phyloP scores from a whole-genome alignment of 257 asterid species.

The Nicotiana attenuata region DNA sequence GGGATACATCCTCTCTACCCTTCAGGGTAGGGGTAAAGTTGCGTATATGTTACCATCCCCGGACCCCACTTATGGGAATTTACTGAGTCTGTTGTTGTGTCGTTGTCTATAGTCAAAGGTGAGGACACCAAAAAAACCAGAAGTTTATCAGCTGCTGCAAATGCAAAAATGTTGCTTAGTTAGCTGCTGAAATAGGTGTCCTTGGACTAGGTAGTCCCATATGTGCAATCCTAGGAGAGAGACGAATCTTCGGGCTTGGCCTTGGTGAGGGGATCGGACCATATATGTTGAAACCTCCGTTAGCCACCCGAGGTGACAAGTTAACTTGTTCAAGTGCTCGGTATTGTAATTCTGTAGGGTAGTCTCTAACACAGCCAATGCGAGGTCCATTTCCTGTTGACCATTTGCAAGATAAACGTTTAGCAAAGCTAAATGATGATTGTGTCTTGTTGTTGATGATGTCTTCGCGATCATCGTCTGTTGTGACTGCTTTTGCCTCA shows the following conservation, averaged over 20 bases:
- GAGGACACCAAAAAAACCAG: background rate
- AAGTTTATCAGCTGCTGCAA: conserved; percentile 8
- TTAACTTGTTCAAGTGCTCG: conserved; percentile 91
- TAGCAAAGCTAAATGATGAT: conserved; percentile 33
- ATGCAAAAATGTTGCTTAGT: conserved; percentile 16
- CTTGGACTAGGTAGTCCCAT: conserved; percentile 95
- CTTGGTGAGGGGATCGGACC: conserved; percentile 98
- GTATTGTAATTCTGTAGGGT: conserved; percentile 70
- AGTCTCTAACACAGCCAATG: conserved; percentile 85
- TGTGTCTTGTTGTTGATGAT: background rate
- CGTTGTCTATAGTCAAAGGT: background rate
- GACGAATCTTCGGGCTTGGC: conserved; percentile 74
- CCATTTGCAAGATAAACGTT: conserved; percentile 81
- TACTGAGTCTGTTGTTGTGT: no score
- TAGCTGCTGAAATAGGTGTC: conserved; percentile 47
- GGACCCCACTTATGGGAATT: no score
- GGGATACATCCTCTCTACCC: no score
- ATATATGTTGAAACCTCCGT: conserved; percentile 32
- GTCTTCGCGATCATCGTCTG: background rate
- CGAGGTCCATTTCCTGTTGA: conserved; percentile 86
- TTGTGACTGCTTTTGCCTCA: conserved; percentile 8
- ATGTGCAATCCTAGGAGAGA: conserved; percentile 78
- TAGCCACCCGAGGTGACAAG: conserved; percentile 70
- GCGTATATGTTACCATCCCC: no score
- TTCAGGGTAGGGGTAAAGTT: no score